Conservation (phyloP, 257 asterid genomes). For the Galeopsis tetrahit region DNA sequence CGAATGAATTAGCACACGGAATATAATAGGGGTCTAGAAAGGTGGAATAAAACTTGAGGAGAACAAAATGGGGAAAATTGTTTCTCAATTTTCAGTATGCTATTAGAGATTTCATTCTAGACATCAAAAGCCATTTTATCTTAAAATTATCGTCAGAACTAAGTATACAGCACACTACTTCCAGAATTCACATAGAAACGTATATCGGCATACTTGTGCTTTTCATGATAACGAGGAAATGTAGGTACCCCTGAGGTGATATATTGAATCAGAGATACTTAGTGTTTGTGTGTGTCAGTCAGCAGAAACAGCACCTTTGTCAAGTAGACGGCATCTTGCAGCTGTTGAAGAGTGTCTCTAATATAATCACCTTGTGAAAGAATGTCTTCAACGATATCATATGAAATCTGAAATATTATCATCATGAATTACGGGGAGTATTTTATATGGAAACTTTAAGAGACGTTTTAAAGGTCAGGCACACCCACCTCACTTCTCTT, state of each 20-base stretch:
- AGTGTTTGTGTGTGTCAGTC: neutral
- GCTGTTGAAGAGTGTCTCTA: conserved; percentile 78
- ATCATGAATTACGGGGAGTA: conserved; percentile 20
- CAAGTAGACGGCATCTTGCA: conserved; percentile 88
- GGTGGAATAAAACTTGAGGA: neutral
- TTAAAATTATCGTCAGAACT: neutral
- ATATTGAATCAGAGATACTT: neutral
- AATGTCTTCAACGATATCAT: conserved; percentile 85
- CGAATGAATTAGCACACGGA: conserved; percentile 15
- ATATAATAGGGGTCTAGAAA: conserved; percentile 2
- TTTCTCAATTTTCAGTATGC: conserved; percentile 3
- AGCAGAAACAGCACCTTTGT: conserved; percentile 73
- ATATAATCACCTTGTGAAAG: conserved; percentile 80
- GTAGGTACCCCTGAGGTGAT: conserved; percentile 7
- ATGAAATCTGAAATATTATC: conserved; percentile 62
- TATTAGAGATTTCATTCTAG: conserved; percentile 1
- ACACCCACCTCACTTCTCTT: conserved; percentile 86
- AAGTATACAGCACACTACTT: neutral
- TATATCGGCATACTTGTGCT: neutral
- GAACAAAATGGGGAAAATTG: conserved; percentile 12
- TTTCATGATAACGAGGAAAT: conserved; percentile 14
- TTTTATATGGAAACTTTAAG: conserved; percentile 26
- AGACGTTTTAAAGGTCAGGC: conserved; percentile 25
- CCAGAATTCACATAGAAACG: conserved; percentile 13
- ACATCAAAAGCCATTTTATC: neutral